Evolutionary conservation across 2,329 filamentous ascomycete species (phyloP), one percentile per base, ranked within the genome.

Genomic region (Hypoxylon sp.): DNA sequence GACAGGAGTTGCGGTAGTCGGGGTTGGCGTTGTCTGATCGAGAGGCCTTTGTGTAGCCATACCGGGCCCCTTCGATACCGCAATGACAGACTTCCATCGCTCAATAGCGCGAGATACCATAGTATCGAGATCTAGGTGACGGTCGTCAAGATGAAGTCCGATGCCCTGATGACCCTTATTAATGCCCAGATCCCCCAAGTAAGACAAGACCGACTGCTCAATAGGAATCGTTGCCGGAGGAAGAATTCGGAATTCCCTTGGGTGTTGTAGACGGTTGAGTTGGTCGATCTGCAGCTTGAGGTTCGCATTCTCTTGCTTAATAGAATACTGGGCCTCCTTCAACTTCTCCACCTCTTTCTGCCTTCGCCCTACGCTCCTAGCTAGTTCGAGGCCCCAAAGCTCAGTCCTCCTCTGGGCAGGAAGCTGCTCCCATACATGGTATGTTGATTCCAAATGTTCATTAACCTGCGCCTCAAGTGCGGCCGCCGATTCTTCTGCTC

Each of bases 401-500:
- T 90, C 87, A 25, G 82, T 82, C 57, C 86, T 85, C 21, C 87
- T 84, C 36, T 87, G 85, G 1, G 78, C 70, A 0, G 89, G 80
- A 25, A 96, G 82, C 1, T 83, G 83, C 56, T 87, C 87, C 94
- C 94, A 98, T 45, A 93, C 90, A 5, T 86, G 85, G 77, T 90
- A 97, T 0, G 93, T 90, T 13, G 90, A 88, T n/a, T 91, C 87
- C 5, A 97, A 79, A 77, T 98, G 95, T 63, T 91, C 86, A 43
- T 87, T 83, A 32, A 94, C 87, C 71, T 91, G 89, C 56, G 89
- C 87, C 69, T 93, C 90, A 55, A 95, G 85, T 28, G 82, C 79
- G 69, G 84, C 87, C 45, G 83, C 91, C 67, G 81, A 76, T 72
- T 81, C 81, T 69, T 87, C 84, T 0, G 84, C 85, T 55, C 79